Base-by-base conservation (phyloP, 352 stramenopile genomes). In the Phytophthora multivora region DNA sequence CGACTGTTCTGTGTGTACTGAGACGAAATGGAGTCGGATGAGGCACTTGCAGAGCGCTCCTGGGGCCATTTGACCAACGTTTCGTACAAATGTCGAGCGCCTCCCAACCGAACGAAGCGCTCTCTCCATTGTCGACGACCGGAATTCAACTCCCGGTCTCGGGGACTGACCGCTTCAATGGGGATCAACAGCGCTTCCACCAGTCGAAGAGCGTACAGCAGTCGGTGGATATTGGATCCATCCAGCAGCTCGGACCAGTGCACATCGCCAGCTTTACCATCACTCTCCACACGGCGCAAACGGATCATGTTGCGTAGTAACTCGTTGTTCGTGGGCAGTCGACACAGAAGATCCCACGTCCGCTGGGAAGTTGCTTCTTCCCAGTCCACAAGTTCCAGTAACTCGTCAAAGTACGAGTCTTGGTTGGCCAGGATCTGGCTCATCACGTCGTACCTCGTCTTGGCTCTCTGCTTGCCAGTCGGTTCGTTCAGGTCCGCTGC, bases 101-200 rank as follows among this genome's bases (percentile, higher is more conserved):
- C 86, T 16, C 82, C 83, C 9, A 93, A 59, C 8, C 83, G 80
- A 15, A 91, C 70, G 51, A 95, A 95, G 0, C 82, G 82, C 19
- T 95, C 82, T 36, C 82, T 79, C 86, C 86, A 95, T 40, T 93
- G 82, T 16, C 86, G 73, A 19, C 79, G 73, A 2, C 80, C 78
- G 0, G 53, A 69, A 53, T 90, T 76, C 0, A 70, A n/a, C 8
- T 79, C 51, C 0, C 48, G 18, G 6, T 59, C 46, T 5, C 4
- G 26, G 25, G 16, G 51, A 16, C 5, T 12, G 30, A 13, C n/a
- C 11, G n/a, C 19, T 19, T 74, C 67, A 26, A 70, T 36, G 18
- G 80, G 78, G 9, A 93, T 59, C 10, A 93, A 65, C 0, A 94
- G 69, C 5, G 82, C 80, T 51, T 95, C 86, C 7, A 95, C 63